phyloP scores from a whole-genome alignment of 192 early-diverging fungal species.

The Gigaspora rosea region DNA sequence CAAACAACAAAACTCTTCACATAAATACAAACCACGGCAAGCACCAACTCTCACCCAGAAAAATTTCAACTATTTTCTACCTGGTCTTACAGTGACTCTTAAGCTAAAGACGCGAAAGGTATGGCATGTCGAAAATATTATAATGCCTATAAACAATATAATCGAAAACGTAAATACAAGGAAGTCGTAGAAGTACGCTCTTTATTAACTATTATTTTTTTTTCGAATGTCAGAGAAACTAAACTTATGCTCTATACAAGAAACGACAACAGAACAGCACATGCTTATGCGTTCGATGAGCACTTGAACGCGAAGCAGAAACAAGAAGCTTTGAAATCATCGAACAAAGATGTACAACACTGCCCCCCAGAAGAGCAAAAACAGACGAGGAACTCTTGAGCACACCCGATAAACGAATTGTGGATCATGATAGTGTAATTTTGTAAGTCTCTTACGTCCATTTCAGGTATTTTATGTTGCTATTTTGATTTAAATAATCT shows the following conservation, averaged over 20 bases:
- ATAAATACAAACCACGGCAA: too few species aligned
- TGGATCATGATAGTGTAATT: neutral
- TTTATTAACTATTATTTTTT: neutral
- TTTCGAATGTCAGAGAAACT: neutral
- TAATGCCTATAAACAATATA: neutral
- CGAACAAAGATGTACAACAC: neutral
- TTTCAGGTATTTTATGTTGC: neutral
- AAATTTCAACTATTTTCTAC: too few species aligned
- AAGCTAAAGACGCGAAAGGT: constrained; percentile 2
- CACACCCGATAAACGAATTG: neutral
- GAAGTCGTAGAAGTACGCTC: neutral
- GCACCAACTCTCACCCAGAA: too few species aligned
- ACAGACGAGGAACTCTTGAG: neutral
- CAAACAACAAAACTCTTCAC: too few species aligned
- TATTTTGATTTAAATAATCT: neutral
- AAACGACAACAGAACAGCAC: neutral
- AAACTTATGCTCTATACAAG: neutral
- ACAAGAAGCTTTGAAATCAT: neutral
- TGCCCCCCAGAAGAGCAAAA: neutral
- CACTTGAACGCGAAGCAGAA: neutral
- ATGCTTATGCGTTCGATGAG: neutral
- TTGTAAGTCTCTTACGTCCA: constrained; percentile 2
- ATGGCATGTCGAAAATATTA: neutral
- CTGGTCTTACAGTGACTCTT: too few species aligned
- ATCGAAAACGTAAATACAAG: constrained; percentile 1